Evolutionary conservation across 1,139 yeast species (phyloP).

Genomic region (Blastobotrys malaysiensis): DNA sequence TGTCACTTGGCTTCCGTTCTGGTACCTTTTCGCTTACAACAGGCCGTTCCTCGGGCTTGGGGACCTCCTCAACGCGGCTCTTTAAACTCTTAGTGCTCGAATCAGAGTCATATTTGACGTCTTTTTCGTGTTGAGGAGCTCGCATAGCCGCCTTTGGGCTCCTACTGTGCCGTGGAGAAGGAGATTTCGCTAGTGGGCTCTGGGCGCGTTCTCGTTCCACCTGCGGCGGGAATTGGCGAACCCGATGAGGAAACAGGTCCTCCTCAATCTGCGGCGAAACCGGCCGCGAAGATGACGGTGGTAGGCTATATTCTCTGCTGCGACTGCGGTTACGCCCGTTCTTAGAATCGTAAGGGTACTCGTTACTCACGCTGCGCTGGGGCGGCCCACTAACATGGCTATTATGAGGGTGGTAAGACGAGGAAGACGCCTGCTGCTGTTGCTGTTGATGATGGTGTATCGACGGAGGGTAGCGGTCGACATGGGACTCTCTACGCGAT

Average conservation of each 20-base stretch:
- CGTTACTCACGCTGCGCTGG: slow-evolving; percentile 10
- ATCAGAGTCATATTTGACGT: neutral
- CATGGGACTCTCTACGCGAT: neutral
- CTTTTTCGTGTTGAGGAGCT: neutral
- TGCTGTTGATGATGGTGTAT: neutral
- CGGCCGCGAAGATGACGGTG: slow-evolving; percentile 7
- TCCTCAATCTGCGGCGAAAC: slow-evolving; percentile 5
- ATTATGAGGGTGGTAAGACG: neutral
- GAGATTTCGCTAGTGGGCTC: neutral
- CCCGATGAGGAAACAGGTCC: slow-evolving; percentile 13
- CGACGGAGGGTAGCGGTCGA: neutral
- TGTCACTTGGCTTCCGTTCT: neutral
- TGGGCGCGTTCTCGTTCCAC: neutral
- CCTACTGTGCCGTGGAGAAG: neutral
- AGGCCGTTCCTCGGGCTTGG: neutral
- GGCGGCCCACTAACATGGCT: neutral
- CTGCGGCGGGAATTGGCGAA: slow-evolving; percentile 6
- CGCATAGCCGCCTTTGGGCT: slow-evolving; percentile 1
- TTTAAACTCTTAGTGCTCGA: neutral
- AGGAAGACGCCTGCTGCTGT: neutral
- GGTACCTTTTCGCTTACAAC: neutral
- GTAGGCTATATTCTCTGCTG: slow-evolving; percentile 11
- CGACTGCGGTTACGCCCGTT: neutral
- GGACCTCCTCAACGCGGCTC: neutral
- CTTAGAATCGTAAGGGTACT: slow-evolving; percentile 2